Base-by-base conservation (phyloP, 2,329 filamentous ascomycete genomes). In the Calonectria hongkongensis region DNA sequence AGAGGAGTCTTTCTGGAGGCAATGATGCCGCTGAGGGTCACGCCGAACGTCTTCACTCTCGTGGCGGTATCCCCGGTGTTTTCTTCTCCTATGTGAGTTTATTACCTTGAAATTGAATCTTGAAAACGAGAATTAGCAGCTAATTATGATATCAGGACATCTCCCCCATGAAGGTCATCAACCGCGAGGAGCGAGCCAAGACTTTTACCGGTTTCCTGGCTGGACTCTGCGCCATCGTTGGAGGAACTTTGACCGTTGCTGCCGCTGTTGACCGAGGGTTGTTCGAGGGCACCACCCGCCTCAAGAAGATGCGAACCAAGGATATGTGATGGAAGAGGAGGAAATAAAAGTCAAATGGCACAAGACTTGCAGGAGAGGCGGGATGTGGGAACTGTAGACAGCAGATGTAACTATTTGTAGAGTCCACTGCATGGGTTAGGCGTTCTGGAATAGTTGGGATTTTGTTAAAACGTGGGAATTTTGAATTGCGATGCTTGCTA, bases 131-230 rank as follows among this genome's bases (percentile, higher is more conserved):
- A 25, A 27, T 18, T 47, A 9, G 9, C 58, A 67, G 65, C 78
- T 81, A 76, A 81, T 72, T 71, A 27, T 18, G 33, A 15, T 13
- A 16, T 4, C 30, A 96, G 94, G 97, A 99, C 80, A 99, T 99
- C 84, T 98, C 96, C 2, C 97, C 97, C 6, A 99, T 99, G 97
- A 99, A 98, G 87, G 96, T 99, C 73, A 94, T 99, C 86, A 99
- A 99, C 88, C 94, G 96, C 68, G 97, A 99, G 87, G 93, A 94
- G 77, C 92, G 95, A 58, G 88, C 93, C 73, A 98, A 98, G 88
- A 94, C 94, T 5, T 97, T 99, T 83, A 92, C 95, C 0, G 94
- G 94, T 21, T 99, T 99, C 88, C 85, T 99, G 71, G 96, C 97
- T 1, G 97, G 97, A 60, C 91, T 99, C 25, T 99, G 97, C 84